These are phyloP conservation scores for Cubamyces lactineus DNA, from an alignment of 768 basidiomycete species.

Conservation along the genomic window DNA sequence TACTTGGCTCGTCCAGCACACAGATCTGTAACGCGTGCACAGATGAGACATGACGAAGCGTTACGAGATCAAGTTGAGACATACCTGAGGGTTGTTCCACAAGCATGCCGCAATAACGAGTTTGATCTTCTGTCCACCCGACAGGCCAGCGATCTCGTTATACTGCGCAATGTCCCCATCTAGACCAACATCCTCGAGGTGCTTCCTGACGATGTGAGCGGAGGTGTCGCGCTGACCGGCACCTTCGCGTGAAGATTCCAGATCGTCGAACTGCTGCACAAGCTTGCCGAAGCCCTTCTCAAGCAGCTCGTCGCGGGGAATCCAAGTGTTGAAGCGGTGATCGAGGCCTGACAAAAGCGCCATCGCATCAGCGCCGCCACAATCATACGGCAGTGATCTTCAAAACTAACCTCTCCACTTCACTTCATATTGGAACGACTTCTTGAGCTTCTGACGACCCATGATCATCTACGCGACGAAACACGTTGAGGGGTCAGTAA, in stretches of 20 bases:
- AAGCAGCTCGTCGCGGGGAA: conserved; percentile 84
- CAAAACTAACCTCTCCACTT: conserved; percentile 65
- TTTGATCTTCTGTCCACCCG: conserved; percentile 98
- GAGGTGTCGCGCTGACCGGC: conserved; percentile 90
- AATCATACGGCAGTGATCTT: background rate
- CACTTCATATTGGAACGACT: conserved; percentile 91
- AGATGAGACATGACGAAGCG: conserved; percentile 15
- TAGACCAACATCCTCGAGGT: conserved; percentile 92
- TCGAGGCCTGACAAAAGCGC: conserved; percentile 51
- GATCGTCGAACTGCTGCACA: conserved; percentile 93
- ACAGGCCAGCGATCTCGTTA: conserved; percentile 93
- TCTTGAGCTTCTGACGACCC: conserved; percentile 97
- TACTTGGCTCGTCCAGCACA: conserved; percentile 88
- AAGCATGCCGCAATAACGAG: conserved; percentile 92
- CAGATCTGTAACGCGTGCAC: conserved; percentile 51
- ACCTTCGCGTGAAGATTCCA: conserved; percentile 94
- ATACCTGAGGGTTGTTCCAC: conserved; percentile 93
- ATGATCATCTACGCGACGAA: conserved; percentile 62
- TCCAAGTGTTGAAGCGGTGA: conserved; percentile 89
- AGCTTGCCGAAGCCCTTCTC: conserved; percentile 88
- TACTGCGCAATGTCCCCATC: conserved; percentile 99
- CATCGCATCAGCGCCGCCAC: conserved; percentile 3
- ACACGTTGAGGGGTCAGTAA: conserved; percentile 6
- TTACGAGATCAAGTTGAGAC: conserved; percentile 22
- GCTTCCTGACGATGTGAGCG: conserved; percentile 81